Conservation (phyloP, 495 filamentous ascomycete genomes). For the Penicillium argentinense region DNA sequence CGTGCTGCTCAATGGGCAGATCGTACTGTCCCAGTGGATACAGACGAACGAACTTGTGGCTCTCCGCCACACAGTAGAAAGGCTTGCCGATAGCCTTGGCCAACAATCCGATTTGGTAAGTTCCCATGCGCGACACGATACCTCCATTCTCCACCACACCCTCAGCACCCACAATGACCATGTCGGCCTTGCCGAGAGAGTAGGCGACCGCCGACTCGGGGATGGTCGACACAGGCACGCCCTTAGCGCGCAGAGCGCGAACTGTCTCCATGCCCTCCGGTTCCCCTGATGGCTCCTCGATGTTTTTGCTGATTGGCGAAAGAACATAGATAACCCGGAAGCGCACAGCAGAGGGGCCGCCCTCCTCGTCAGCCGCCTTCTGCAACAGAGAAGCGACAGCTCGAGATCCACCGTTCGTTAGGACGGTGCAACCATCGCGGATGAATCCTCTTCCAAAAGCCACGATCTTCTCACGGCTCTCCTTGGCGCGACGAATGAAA, state of each 20-base stretch:
- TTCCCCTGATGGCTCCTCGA: slow-evolving; percentile 36
- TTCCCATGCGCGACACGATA: slow-evolving; percentile 86
- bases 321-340: slow-evolving; percentile 87
- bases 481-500: slow-evolving; percentile 86
- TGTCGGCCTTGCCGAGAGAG: slow-evolving; percentile 74
- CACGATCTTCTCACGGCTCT: slow-evolving; percentile 78
- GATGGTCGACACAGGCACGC: slow-evolving; percentile 82
- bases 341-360: slow-evolving; percentile 53
- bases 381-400: slow-evolving; percentile 76
- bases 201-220: slow-evolving; percentile 79
- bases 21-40: slow-evolving; percentile 79
- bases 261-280: slow-evolving; percentile 64
- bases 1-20: slow-evolving; percentile 70
- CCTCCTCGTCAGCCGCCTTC: slow-evolving; percentile 66
- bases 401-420: slow-evolving; percentile 84
- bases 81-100: slow-evolving; percentile 75
- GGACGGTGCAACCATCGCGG: slow-evolving; percentile 69
- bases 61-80: slow-evolving; percentile 91
- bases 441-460: slow-evolving; percentile 74
- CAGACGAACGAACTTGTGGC: slow-evolving; percentile 88
- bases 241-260: slow-evolving; percentile 64
- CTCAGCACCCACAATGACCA: slow-evolving; percentile 91
- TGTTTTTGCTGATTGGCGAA: slow-evolving; percentile 32
- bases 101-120: slow-evolving; percentile 82
- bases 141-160: slow-evolving; percentile 93